Conservation (phyloP, 2,329 filamentous ascomycete genomes). For the Colletotrichum liaoningense region DNA sequence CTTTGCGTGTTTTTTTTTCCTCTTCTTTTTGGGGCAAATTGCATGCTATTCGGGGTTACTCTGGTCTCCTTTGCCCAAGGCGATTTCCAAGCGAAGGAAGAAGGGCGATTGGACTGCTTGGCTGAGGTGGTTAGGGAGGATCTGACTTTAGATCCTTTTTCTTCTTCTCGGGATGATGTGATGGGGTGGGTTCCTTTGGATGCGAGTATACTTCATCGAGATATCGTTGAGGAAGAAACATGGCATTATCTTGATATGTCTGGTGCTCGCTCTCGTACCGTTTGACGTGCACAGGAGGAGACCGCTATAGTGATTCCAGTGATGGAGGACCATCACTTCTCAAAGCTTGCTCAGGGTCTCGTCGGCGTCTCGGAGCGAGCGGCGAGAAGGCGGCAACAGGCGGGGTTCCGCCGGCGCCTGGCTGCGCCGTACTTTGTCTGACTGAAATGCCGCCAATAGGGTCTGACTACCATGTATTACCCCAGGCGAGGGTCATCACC, state of each 20-base stretch:
- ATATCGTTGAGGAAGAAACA: not conserved
- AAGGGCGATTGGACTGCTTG: not conserved
- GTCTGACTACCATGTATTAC: too few relatives aligned
- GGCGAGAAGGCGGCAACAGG: too few relatives aligned
- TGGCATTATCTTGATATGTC: not conserved
- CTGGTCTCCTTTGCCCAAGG: constrained; percentile 5
- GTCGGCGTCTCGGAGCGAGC: too few relatives aligned
- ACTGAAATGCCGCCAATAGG: too few relatives aligned
- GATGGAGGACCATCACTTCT: too few relatives aligned
- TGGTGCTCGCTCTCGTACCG: too few relatives aligned
- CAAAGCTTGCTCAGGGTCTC: too few relatives aligned
- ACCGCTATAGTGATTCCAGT: too few relatives aligned
- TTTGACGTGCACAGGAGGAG: too few relatives aligned
- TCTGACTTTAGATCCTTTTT: not conserved
- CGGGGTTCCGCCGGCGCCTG: too few relatives aligned
- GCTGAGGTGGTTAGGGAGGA: not conserved
- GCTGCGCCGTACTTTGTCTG: too few relatives aligned
- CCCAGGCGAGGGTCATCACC: too few relatives aligned
- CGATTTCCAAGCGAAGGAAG: not conserved
- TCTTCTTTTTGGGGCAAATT: constrained; percentile 1
- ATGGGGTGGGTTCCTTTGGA: not conserved
- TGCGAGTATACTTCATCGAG: not conserved
- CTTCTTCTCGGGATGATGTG: not conserved
- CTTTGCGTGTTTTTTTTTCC: not conserved
- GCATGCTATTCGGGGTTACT: constrained; percentile 14